Conservation (phyloP, 805 yeast species). For the Candida ulmi region DNA sequence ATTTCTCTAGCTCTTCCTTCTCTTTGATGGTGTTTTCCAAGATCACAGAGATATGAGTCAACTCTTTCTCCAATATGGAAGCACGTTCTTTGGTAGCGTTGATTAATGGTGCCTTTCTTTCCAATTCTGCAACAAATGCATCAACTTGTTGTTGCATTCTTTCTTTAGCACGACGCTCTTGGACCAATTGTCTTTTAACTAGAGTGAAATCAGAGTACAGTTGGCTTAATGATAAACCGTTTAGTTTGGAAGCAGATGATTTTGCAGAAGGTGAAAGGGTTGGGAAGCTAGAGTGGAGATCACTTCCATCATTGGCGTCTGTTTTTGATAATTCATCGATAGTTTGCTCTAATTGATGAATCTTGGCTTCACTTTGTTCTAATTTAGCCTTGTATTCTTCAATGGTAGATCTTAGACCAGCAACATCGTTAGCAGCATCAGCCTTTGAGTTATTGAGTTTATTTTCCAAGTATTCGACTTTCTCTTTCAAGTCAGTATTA, state of each 20-base stretch:
- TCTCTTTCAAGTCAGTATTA: constrained; percentile 42
- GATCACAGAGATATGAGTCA: constrained; percentile 48
- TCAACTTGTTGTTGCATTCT: constrained; percentile 67
- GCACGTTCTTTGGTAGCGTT: constrained; percentile 60
- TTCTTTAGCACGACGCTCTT: constrained; percentile 68
- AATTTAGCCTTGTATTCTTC: constrained; percentile 51
- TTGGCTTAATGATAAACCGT: constrained; percentile 59
- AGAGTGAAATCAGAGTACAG: constrained; percentile 59
- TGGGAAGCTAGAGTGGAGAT: constrained; percentile 18
- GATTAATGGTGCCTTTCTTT: constrained; percentile 71
- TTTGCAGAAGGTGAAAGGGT: constrained; percentile 54
- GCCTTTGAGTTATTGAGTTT: constrained; percentile 21
- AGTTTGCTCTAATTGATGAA: constrained; percentile 37
- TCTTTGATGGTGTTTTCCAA: constrained; percentile 51
- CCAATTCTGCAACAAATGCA: constrained; percentile 68
- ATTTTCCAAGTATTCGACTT: constrained; percentile 50
- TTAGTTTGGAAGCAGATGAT: constrained; percentile 38
- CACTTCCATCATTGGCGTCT: constrained; percentile 8
- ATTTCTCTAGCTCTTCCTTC: constrained; percentile 30
- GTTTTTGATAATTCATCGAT: constrained; percentile 36
- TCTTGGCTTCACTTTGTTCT: constrained; percentile 34
- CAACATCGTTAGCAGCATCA: constrained; percentile 44
- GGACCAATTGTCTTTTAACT: constrained; percentile 58
- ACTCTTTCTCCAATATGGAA: constrained; percentile 46
- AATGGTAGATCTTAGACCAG: constrained; percentile 49